Evolutionary conservation across 1,139 yeast genomes (phyloP).

Genomic region (Neolecta irregularis): DNA sequence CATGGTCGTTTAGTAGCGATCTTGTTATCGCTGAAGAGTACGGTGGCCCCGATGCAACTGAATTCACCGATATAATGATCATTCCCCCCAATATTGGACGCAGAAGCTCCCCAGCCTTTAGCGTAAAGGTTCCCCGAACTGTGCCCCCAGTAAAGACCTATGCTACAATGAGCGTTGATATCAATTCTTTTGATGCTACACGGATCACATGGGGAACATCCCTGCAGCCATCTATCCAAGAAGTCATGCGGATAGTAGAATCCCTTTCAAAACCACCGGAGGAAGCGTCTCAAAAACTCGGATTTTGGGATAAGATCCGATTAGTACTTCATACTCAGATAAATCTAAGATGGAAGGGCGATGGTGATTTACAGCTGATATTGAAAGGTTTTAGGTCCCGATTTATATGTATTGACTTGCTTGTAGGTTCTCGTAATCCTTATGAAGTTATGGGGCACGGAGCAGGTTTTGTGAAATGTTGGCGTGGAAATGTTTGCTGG

Average conservation of each 20-base stretch:
- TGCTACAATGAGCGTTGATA: slow-evolving; percentile 42
- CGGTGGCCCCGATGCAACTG: slow-evolving; percentile 31
- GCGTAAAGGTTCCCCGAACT: slow-evolving; percentile 58
- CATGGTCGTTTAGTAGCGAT: slow-evolving; percentile 22
- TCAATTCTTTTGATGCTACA: slow-evolving; percentile 45
- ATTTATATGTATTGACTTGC: neutral
- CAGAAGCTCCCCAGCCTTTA: slow-evolving; percentile 28
- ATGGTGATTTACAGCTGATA: slow-evolving; percentile 33
- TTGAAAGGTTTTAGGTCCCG: slow-evolving; percentile 23
- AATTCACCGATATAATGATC: slow-evolving; percentile 50
- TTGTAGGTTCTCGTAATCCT: slow-evolving; percentile 52
- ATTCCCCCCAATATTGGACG: slow-evolving; percentile 33
- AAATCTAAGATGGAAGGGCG: slow-evolving; percentile 31
- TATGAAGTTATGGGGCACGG: slow-evolving; percentile 51
- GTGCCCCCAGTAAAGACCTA: slow-evolving; percentile 61
- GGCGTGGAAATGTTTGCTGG: slow-evolving; percentile 52
- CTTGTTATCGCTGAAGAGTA: slow-evolving; percentile 43
- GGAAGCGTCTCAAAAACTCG: slow-evolving; percentile 72
- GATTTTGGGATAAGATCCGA: slow-evolving; percentile 66
- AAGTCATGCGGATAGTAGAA: slow-evolving; percentile 63
- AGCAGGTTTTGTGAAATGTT: slow-evolving; percentile 69
- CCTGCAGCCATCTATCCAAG: slow-evolving; percentile 71
- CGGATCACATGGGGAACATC: slow-evolving; percentile 77
- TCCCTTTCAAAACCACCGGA: slow-evolving; percentile 67
- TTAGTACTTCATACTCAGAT: slow-evolving; percentile 43